phyloP scores from a whole-genome alignment of 257 asterid species.

The Solanum bulbocastanum region DNA sequence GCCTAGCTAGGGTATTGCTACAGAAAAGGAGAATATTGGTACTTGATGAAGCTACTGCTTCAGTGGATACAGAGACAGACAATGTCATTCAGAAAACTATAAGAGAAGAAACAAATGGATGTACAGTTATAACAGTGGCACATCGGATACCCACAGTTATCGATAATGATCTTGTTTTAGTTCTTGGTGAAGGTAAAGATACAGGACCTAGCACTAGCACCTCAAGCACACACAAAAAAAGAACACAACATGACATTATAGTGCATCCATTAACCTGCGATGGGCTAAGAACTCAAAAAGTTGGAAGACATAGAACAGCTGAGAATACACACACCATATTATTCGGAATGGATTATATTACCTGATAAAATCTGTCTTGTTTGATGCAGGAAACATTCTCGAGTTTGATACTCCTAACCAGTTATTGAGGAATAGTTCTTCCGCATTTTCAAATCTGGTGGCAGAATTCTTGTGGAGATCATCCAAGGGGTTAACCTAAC shows the following conservation, averaged over 20 bases:
- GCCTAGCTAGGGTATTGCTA: constrained; percentile 57
- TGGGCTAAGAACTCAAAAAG: background rate
- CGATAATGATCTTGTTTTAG: constrained; percentile 71
- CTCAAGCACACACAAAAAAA: background rate
- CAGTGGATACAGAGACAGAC: constrained; percentile 69
- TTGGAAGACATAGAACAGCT: background rate
- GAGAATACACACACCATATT: background rate
- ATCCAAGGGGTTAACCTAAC: background rate
- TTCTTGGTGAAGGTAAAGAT: constrained; percentile 63
- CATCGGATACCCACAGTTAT: constrained; percentile 82
- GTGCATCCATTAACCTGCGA: background rate
- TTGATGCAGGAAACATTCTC: constrained; percentile 44
- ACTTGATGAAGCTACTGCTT: constrained; percentile 81
- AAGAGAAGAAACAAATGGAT: constrained; percentile 54
- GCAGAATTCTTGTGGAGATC: constrained; percentile 61
- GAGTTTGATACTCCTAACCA: constrained; percentile 61
- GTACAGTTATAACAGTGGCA: constrained; percentile 78
- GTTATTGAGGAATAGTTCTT: constrained; percentile 34
- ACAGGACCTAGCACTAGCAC: background rate
- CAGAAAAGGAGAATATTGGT: constrained; percentile 59
- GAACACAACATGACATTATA: background rate
- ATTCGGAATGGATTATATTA: background rate
- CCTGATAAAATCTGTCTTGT: background rate
- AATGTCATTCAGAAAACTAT: constrained; percentile 65
- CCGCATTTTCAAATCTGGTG: constrained; percentile 68